Evolutionary conservation across 2,329 filamentous ascomycete genomes (phyloP).

Genomic region (Geosmithia flava): DNA sequence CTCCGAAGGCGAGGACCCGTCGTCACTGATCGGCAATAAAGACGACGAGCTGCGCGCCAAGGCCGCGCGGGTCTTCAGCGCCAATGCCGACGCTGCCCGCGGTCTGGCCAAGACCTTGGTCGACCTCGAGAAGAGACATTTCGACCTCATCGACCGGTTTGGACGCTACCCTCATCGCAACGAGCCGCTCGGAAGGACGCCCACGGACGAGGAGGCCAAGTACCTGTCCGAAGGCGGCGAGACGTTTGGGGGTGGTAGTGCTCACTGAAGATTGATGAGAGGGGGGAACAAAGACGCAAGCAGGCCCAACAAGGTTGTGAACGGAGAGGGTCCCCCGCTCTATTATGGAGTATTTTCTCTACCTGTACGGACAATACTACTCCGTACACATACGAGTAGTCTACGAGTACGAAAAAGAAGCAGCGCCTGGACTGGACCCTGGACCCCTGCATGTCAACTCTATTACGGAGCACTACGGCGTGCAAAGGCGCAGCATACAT

Average conservation of each 20-base stretch:
- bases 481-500: no score
- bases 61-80: conserved; percentile 13
- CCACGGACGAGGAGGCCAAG: conserved; percentile 33
- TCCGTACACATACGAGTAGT: no score
- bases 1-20: conserved; percentile 5
- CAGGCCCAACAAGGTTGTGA: not conserved
- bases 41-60: conserved; percentile 11
- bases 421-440: no score
- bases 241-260: conserved; percentile 15
- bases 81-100: conserved; percentile 11
- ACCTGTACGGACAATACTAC: no score
- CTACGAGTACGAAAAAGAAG: no score
- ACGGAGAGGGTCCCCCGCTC: not conserved
- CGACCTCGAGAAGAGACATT: conserved; percentile 31
- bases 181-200: conserved; percentile 30
- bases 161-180: conserved; percentile 50
- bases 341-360: no score
- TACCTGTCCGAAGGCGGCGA: conserved; percentile 34
- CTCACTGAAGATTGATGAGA: not conserved
- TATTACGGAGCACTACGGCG: no score
- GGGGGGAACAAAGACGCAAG: not conserved
- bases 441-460: no score
- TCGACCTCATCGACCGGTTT: conserved; percentile 36
- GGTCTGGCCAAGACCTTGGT: conserved; percentile 9
- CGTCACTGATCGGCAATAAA: conserved; percentile 4